Percentiles rank a stretch among this genome's conserved stretches.
Conservation (phyloP, 2,329 filamentous ascomycete genomes). For the Lecanicillium sp. region DNA sequence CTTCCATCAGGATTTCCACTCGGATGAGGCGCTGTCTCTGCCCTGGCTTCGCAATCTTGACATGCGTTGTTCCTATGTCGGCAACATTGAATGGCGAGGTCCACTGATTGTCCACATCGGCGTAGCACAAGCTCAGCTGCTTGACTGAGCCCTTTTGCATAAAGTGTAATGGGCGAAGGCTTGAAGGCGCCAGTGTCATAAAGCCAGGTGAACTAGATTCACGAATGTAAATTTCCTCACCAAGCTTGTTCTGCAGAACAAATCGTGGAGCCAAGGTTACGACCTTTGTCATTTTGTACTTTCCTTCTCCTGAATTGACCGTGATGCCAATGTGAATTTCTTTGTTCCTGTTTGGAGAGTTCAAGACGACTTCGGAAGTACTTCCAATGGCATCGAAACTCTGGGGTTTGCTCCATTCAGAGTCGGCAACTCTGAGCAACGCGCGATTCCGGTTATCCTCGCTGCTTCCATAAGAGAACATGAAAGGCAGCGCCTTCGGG, state of each 20-base stretch:
- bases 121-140: constrained; percentile 86
- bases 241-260: constrained; percentile 86
- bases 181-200: constrained; percentile 67
- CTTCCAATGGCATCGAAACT: constrained; percentile 98
- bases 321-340: constrained; percentile 91
- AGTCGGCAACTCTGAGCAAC: constrained; percentile 78
- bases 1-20: constrained; percentile 84
- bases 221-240: constrained; percentile 79
- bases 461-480: constrained; percentile 85
- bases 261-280: constrained; percentile 90
- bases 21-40: constrained; percentile 83
- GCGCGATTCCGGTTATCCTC: constrained; percentile 90
- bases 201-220: constrained; percentile 88
- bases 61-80: constrained; percentile 82
- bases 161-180: constrained; percentile 81
- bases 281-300: constrained; percentile 96
- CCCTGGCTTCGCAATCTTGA: constrained; percentile 86
- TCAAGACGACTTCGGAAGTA: constrained; percentile 77
- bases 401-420: constrained; percentile 93
- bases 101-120: constrained; percentile 94
- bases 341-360: constrained; percentile 58
- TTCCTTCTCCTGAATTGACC: constrained; percentile 84
- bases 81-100: constrained; percentile 97
- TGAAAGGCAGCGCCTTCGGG: constrained; percentile 77
- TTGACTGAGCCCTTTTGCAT: constrained; percentile 76